Percentiles rank a stretch among this genome's conserved stretches.
These are phyloP conservation scores for Pterocarpus macrocarpus DNA, from an alignment of 306 rosid genomes.

Conservation along the genomic window DNA sequence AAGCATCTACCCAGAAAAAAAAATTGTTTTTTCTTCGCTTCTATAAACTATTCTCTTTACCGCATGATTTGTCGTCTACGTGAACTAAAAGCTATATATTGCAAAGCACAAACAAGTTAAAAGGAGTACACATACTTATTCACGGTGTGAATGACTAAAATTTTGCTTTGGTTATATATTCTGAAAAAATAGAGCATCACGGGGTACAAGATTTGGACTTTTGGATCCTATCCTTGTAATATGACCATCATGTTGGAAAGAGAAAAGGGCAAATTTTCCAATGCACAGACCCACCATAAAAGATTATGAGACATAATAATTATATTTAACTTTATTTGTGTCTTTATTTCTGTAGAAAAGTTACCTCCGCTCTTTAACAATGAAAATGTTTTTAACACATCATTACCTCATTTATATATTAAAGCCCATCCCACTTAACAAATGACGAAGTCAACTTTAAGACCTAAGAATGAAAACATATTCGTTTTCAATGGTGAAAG, in stretches of 20 bases:
- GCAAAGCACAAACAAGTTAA: conserved; percentile 7
- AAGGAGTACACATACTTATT: neutral
- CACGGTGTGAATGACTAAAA: conserved; percentile 3
- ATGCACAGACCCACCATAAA: neutral
- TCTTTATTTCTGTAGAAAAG: neutral
- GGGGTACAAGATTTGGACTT: neutral
- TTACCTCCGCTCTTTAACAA: neutral
- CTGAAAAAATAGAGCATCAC: neutral
- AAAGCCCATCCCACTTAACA: neutral
- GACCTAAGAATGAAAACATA: neutral
- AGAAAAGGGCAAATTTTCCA: neutral
- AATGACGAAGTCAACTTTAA: neutral
- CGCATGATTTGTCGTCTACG: conserved; percentile 21
- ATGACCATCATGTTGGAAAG: conserved; percentile 20
- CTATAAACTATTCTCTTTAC: conserved; percentile 18
- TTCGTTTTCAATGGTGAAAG: neutral
- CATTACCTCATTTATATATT: neutral
- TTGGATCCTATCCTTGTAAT: neutral
- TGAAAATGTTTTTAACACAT: neutral
- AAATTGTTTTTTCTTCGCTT: conserved; percentile 1
- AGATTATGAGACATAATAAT: neutral
- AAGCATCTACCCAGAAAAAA: conserved; percentile 7
- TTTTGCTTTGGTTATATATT: neutral
- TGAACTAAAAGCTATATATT: conserved; percentile 24
- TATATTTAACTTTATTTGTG: conserved; percentile 11